phyloP scores from a whole-genome alignment of 257 asterid genomes.

The Solanum sejunctum region DNA sequence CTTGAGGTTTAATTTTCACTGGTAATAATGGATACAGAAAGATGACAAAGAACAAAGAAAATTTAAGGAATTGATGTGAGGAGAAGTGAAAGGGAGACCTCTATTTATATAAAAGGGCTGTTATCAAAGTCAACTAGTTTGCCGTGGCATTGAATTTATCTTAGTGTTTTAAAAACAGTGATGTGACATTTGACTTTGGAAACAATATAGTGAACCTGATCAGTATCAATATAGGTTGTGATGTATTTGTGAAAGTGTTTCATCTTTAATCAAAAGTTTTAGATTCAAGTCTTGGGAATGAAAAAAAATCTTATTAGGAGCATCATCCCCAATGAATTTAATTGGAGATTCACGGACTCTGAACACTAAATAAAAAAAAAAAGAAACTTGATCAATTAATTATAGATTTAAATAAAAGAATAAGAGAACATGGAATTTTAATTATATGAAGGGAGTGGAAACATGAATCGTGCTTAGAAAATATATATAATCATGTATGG shows the following conservation, averaged over 20 bases:
- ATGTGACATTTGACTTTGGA: background rate
- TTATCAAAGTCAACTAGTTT: background rate
- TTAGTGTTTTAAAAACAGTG: background rate
- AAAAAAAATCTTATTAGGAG: too few relatives aligned
- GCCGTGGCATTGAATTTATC: background rate
- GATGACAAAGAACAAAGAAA: background rate
- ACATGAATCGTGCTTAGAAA: background rate
- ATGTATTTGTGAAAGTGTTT: too few relatives aligned
- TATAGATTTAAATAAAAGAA: background rate
- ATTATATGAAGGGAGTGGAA: background rate
- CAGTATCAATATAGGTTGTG: background rate
- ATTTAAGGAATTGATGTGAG: background rate
- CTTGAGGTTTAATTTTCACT: background rate
- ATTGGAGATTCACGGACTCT: accelerated
- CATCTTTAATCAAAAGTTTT: accelerated
- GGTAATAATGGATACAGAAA: background rate
- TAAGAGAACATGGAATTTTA: background rate
- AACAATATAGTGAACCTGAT: background rate
- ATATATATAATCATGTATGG: background rate
- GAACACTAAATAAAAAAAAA: too few relatives aligned
- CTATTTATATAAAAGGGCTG: background rate
- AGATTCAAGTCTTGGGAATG: too few relatives aligned
- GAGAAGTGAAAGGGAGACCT: background rate
- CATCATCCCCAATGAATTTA: too few relatives aligned
- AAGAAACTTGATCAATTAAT: background rate